phyloP scores from a whole-genome alignment of 352 stramenopile species.

The Nothophytophthora sp. region DNA sequence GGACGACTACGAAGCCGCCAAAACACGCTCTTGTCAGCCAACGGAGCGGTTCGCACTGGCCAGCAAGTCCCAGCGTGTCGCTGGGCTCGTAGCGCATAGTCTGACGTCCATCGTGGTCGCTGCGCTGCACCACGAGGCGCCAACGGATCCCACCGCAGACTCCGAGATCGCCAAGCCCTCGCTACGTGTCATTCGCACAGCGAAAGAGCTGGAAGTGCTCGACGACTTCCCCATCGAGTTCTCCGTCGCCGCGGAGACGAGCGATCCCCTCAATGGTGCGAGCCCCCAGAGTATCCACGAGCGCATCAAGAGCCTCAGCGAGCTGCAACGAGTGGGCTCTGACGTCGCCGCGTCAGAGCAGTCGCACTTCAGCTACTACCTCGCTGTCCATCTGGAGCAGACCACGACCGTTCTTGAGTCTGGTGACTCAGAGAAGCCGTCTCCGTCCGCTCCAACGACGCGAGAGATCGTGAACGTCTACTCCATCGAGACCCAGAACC shows the following conservation, averaged over 20 bases:
- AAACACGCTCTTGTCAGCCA: slow-evolving; percentile 43
- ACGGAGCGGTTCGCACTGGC: slow-evolving; percentile 8
- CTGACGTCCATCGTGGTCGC: slow-evolving; percentile 11
- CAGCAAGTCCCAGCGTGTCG: slow-evolving; percentile 3
- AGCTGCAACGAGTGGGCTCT: too few relatives aligned
- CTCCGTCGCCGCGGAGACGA: too few relatives aligned
- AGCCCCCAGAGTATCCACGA: too few relatives aligned
- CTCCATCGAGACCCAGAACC: slow-evolving; percentile 1
- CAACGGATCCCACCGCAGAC: neutral
- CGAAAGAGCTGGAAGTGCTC: neutral
- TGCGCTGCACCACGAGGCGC: slow-evolving; percentile 1
- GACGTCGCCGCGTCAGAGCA: neutral
- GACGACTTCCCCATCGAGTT: slow-evolving; percentile 11
- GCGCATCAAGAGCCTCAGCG: slow-evolving; percentile 11
- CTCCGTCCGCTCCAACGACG: slow-evolving; percentile 1
- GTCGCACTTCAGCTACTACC: neutral
- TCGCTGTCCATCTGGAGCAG: slow-evolving; percentile 22
- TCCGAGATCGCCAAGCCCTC: neutral
- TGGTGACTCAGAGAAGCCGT: neutral
- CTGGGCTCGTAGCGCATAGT: slow-evolving; percentile 12
- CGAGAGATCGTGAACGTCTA: slow-evolving; percentile 22
- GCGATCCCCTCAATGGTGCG: too few relatives aligned
- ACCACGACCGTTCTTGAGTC: neutral
- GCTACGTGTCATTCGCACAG: slow-evolving; percentile 2
- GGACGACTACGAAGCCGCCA: slow-evolving; percentile 49